Base-by-base conservation (phyloP, 2,329 filamentous ascomycete species). In the Alternaria arbusti region DNA sequence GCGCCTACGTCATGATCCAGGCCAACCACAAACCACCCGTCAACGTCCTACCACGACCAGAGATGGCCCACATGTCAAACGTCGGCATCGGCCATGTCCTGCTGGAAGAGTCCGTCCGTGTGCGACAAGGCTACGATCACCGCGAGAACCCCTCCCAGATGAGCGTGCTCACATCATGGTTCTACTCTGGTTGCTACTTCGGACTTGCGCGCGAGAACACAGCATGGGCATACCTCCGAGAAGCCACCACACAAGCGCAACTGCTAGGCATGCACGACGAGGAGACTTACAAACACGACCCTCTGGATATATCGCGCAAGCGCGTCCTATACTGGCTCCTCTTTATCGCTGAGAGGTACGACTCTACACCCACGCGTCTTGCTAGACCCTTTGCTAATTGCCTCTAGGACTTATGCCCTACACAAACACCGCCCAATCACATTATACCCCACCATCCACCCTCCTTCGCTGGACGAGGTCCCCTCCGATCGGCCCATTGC, bases 381-480 rank as follows among this genome's bases (percentile, higher is more conserved):
- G 25, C 22, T 32, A 9, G 36, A 23, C 26, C 50, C 49, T 22
- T 51, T 44, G 50, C 61, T 69, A 47, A 69, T 55, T 45, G 23
- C 22, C 49, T 11, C 51, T 63, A 90, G 89, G 66, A 87, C 87
- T 6, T 89, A 89, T 71, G 88, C 88, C 4, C 85, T 90, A 28
- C 83, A 90, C 60, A 84, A 88, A 50, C 88, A 89, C 70, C 87
- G 88, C 59, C 88, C 88, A 1, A 84, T 90, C 32, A 88, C 87
- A 0, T 79, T 90, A 8, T 84, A 88, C 57, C 85, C 87, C 50
- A 89, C 87, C 2, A 88, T 88, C 12, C 82, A 83, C 45, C 79
- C 86, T 5, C 87, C 85, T 3, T 84, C 82, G 5, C 58, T 84
- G 28, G 70, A 87, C 72, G 75, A 85, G 76, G 72, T 86, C 51